Base-by-base conservation (phyloP, 345 rosid genomes). In the Moricandia arvensis region DNA sequence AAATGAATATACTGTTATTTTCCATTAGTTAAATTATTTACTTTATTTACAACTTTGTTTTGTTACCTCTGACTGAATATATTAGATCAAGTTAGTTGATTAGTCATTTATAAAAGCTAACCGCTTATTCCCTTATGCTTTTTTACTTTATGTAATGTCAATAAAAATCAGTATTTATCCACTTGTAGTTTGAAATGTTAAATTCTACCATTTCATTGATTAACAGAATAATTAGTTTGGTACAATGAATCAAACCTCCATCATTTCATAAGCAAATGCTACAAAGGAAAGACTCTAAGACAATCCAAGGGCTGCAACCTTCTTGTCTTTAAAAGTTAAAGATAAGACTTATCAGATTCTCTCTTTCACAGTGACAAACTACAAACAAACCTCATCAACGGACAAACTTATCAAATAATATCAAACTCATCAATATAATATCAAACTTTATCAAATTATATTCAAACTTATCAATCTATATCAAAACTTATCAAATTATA, bases 361-460 rank as follows among this genome's bases (percentile, higher is more conserved):
- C 80, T 37, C 65, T 43, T 54, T 21, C 80, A 76, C 80, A 63
- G 29, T 69, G 54, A 6, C 74, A 16, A 51, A 51, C 26, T 16
- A 51, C 57, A 51, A 8, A 51, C 58, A 51, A n/a, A n/a, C n/a
- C n/a, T n/a, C n/a, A n/a, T n/a, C n/a, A n/a, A n/a, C n/a, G n/a
- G n/a, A n/a, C n/a, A n/a, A 17, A 38, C 45, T 38, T 21, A 21
- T 2, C 24, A 21, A 21, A 21, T 21, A 0, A 21, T 21, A 21
- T 21, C 24, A 21, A 1, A 21, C n/a, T n/a, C n/a, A n/a, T n/a
- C n/a, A n/a, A n/a, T n/a, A n/a, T n/a, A n/a, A n/a, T n/a, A n/a
- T n/a, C n/a, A n/a, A n/a, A n/a, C n/a, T n/a, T n/a, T n/a, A n/a
- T n/a, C n/a, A n/a, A n/a, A n/a, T n/a, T n/a, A n/a, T n/a, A n/a